Evolutionary conservation across 1,139 yeast genomes (phyloP), one percentile per base, ranked within the genome.

Genomic region (Taphrina communis): DNA sequence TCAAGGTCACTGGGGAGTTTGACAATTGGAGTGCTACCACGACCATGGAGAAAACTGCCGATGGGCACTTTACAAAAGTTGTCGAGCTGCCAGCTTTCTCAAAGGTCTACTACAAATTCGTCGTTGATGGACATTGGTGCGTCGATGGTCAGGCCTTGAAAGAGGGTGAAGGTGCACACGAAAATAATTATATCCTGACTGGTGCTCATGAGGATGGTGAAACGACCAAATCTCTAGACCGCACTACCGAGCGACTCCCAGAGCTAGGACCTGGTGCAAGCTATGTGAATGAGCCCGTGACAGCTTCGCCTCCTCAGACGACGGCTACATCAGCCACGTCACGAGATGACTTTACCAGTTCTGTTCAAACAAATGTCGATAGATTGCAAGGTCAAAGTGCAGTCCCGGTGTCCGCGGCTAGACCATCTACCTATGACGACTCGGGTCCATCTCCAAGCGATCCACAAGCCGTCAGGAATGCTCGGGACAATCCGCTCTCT

Each of bases 91-190:
- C 59, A 12, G 67, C 67, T 14, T 52, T 52, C 55, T 39, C 56
- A 25, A 63, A 53, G 48, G 67, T 63, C 46, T 53, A 55, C 19
- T 63, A 53, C 61, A 63, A 63, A 48, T 63, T 53, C 42, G 59
- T 63, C 11, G 67, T 63, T n/a, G 67, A 63, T 35, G 67, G 67
- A 6, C 50, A 63, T 36, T 63, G 67, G 67, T 53, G 61, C 12
- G 61, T 63, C 4, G 67, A 63, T 36, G 61, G 59, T 12, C 59
- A 46, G 11, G 61, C 61, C 11, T 61, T 48, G 19, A 53, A 55
- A 44, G 67, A 63, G 55, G 67, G 67, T 21, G 67, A 63, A 31
- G 67, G 67, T 35, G 61, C 59, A 3, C 67, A 63, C 56, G 67
- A 63, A n/a, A 63, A 63, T 38, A 63, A 63, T 36, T 56, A 53